Conservation (phyloP, 2,329 filamentous ascomycete species). For the Davidsoniella virescens region DNA sequence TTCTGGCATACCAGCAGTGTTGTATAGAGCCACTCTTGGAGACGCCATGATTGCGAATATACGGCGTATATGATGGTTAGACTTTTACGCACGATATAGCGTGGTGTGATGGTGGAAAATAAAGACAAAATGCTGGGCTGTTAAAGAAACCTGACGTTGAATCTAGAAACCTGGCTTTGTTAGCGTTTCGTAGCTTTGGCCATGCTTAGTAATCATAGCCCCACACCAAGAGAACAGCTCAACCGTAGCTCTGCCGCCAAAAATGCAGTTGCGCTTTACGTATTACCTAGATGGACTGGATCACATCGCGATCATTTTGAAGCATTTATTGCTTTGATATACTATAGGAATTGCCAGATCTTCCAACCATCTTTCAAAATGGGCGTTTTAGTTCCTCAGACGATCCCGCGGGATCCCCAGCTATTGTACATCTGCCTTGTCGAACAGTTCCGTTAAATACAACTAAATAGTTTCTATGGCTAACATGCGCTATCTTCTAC, state of each 20-base stretch:
- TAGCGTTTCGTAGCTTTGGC: too few relatives aligned
- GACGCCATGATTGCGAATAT: slow-evolving; percentile 14
- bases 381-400: slow-evolving; percentile 38
- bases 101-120: too few relatives aligned
- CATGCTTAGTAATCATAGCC: too few relatives aligned
- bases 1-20: slow-evolving; percentile 8
- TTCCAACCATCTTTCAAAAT: neutral
- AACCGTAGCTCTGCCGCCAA: neutral
- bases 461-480: neutral
- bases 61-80: too few relatives aligned
- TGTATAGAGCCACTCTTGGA: slow-evolving; percentile 47
- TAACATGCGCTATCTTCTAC: slow-evolving; percentile 15
- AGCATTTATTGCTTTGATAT: too few relatives aligned
- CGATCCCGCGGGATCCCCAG: slow-evolving; percentile 95
- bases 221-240: too few relatives aligned
- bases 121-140: too few relatives aligned
- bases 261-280: neutral
- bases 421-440: slow-evolving; percentile 57
- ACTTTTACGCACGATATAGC: too few relatives aligned
- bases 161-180: too few relatives aligned
- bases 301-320: too few relatives aligned
- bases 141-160: too few relatives aligned
- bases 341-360: too few relatives aligned
- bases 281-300: neutral
- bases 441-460: neutral